Percentiles rank a stretch among this genome's conserved stretches.
Conservation (phyloP, 345 rosid species). For the Bruguiera sexangula region DNA sequence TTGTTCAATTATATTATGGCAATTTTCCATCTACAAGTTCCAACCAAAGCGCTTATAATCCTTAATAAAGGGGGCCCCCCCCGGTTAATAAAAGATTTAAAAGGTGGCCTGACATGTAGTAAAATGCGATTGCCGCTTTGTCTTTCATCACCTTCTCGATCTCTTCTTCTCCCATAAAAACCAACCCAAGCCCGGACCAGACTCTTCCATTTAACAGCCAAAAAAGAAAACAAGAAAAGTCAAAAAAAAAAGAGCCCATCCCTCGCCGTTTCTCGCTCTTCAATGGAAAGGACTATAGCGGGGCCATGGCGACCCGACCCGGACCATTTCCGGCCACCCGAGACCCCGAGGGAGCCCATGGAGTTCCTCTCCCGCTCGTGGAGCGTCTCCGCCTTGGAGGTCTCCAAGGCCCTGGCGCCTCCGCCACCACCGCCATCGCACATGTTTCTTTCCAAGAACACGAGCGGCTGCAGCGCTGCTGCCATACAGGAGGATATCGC, state of each 20-base stretch:
- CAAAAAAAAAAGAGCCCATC: too few relatives aligned
- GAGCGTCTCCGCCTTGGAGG: slow-evolving; percentile 86
- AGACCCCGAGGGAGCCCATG: slow-evolving; percentile 89
- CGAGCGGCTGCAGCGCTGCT: slow-evolving; percentile 20
- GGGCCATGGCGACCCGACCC: slow-evolving; percentile 65
- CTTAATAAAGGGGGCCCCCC: background rate
- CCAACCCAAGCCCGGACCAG: slow-evolving; percentile 1
- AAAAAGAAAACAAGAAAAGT: too few relatives aligned
- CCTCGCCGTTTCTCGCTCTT: slow-evolving; percentile 8
- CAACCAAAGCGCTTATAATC: too few relatives aligned
- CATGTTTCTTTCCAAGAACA: slow-evolving; percentile 43
- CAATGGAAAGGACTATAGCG: slow-evolving; percentile 55
- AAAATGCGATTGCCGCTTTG: background rate
- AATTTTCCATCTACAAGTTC: too few relatives aligned
- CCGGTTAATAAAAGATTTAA: background rate
- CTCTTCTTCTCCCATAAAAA: slow-evolving; percentile 24
- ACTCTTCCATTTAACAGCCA: background rate
- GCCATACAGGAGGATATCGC: slow-evolving; percentile 63
- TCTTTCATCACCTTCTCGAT: background rate
- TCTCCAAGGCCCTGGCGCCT: slow-evolving; percentile 69
- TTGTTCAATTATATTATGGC: too few relatives aligned
- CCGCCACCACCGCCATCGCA: slow-evolving; percentile 53
- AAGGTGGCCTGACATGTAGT: background rate
- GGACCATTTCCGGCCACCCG: slow-evolving; percentile 65
- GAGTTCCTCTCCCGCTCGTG: slow-evolving; percentile 95